phyloP scores from a whole-genome alignment of 345 rosid species.

The Lepidium africanum region DNA sequence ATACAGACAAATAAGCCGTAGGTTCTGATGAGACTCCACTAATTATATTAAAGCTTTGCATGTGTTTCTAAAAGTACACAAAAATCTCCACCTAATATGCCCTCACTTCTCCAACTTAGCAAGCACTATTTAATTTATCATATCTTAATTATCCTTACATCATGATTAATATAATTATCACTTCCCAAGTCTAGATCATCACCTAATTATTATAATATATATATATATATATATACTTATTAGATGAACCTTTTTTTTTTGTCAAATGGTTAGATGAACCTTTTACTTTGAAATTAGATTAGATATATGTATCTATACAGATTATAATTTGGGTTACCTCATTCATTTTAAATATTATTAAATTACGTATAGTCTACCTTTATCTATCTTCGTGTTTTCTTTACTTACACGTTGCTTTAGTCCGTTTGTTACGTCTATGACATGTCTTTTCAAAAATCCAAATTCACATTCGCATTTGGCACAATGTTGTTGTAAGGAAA shows the following conservation, averaged over 20 bases:
- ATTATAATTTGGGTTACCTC: background rate
- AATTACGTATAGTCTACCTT: background rate
- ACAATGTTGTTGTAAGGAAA: background rate
- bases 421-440: slow-evolving; percentile 19
- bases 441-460: slow-evolving; percentile 5
- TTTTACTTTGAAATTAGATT: background rate
- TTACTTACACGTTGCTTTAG: slow-evolving; percentile 13
- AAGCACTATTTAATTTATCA: slow-evolving; percentile 7
- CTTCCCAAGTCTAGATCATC: slow-evolving; percentile 7
- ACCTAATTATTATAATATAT: background rate
- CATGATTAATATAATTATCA: slow-evolving; percentile 1
- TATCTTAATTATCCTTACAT: background rate
- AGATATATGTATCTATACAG: background rate
- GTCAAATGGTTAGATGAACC: background rate
- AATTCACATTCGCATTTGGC: background rate
- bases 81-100: slow-evolving; percentile 30
- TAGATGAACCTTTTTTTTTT: background rate
- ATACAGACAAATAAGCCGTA: slow-evolving; percentile 25
- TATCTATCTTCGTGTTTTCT: slow-evolving; percentile 16
- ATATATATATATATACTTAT: background rate
- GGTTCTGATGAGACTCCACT: slow-evolving; percentile 30
- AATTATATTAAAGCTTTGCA: slow-evolving; percentile 16
- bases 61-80: slow-evolving; percentile 29
- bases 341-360: background rate
- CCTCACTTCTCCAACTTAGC: slow-evolving; percentile 12